Base-by-base conservation (phyloP, 768 basidiomycete genomes). In the Piloderma croceum region DNA sequence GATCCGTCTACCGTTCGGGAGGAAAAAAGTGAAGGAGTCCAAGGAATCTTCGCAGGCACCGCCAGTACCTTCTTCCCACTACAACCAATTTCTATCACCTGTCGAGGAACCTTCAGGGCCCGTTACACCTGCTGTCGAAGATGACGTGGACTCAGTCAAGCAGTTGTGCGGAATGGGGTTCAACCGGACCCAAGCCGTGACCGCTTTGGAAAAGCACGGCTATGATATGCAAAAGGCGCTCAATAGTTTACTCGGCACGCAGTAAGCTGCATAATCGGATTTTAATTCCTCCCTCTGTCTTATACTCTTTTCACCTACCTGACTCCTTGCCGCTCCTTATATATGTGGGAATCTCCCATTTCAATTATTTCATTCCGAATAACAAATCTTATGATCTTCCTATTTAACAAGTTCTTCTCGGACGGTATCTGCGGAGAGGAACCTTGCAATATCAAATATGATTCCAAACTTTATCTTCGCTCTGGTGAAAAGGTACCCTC, bases 101-200 rank as follows among this genome's bases (percentile, higher is more conserved):
- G 58, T 64, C 20, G 74, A 77, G 44, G 72, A 76, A 46, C 58
- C 64, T 1, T 46, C 56, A 22, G 54, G 70, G 27, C 59, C 53
- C 4, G 45, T 50, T 7, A 74, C 80, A 2, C 77, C 82, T 1
- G 73, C 73, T 10, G 67, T 69, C 10, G 81, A 79, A 21, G 85
- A 85, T 47, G 86, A 91, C 43, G 78, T 81, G 10, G 79, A 81
- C 46, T 66, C 81, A 2, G 84, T 92, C 17, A 86, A 81, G 54
- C 81, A 85, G 55, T 67, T 98, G 29, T 80, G 79, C 34, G 75
- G 73, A 15, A 96, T 97, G 92, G 94, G 94, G 19, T 97, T 98
- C 69, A 81, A 75, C 46, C 76, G 93, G 31, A 60, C 68, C 12
- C 81, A 92, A 57, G 88, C 90, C 0, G 76, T 97, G 6, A 73